Evolutionary conservation across 2,329 filamentous ascomycete genomes (phyloP), one percentile per base, ranked within the genome.

Genomic region (Apiospora malaysiana): DNA sequence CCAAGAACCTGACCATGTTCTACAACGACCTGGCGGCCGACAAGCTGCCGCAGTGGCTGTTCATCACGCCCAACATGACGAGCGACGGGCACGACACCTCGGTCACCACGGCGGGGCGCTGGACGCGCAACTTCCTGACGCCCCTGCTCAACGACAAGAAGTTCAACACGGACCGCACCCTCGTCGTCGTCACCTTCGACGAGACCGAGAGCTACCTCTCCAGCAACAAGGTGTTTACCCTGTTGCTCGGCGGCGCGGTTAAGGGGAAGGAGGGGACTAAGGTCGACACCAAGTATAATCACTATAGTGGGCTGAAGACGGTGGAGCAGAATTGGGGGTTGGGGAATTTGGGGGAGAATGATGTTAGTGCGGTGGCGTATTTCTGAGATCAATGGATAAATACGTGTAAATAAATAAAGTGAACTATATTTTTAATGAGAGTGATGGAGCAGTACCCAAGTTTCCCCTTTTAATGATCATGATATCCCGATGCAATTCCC

Each of bases 1-100:
- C 75, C 56, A 79, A 79, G 73, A 79, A 79, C 74, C 74, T 79
- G 69, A 79, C 78, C 37, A 69, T 78, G 70, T 79, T 79, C 70
- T 73, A 79, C 45, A 71, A 73, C 7, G 77, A 79, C 46, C 73
- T 79, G 16, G 74, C 70, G 4, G 72, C 69, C 47, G 70, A 76
- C 65, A 75, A 70, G 12, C 74, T 79, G 40, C 78, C 78, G 14
- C 78, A 79, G 68, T 79, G 78, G 78, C 77, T 79, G 71, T 85
- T 85, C 73, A 82, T 85, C 70, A 85, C 84, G 6, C 83, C 83
- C 18, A 85, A 85, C 77, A 85, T 85, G 83, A 85, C 77, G 40
- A 76, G 77, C 68, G 73, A 78, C 69, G 78, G 78, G 16, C 78
- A 79, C 72, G 78, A 79, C 70, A 75, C 72, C 27, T 75, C 74